phyloP scores from a whole-genome alignment of 306 rosid genomes.

The Hippophae tibetana region DNA sequence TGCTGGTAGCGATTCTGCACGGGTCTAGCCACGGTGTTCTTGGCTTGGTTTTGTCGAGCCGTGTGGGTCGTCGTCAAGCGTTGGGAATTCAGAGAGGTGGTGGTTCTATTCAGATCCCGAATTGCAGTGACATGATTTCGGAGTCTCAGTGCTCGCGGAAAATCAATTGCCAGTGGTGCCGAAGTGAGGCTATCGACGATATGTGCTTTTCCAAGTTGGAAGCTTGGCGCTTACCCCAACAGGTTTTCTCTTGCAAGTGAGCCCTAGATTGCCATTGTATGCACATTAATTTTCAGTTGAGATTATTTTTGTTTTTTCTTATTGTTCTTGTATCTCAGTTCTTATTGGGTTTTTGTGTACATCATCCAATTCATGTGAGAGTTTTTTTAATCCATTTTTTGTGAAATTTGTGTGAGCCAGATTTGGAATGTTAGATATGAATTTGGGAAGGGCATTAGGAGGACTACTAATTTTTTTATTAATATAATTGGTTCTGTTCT shows the following conservation, averaged over 20 bases:
- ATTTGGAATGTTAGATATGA: no score
- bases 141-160: conserved; percentile 49
- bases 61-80: conserved; percentile 17
- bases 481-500: no score
- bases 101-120: conserved; percentile 25
- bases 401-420: no score
- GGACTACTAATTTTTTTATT: no score
- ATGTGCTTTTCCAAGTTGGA: conserved; percentile 62
- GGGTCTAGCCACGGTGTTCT: conserved; percentile 24
- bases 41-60: conserved; percentile 10
- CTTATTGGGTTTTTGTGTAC: no score
- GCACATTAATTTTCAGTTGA: no score
- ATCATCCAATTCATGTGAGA: no score
- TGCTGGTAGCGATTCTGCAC: conserved; percentile 18
- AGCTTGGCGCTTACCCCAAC: conserved; percentile 63
- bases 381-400: no score
- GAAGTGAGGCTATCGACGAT: conserved; percentile 60
- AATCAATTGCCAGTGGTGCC: conserved; percentile 76
- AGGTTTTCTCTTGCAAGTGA: conserved; percentile 71
- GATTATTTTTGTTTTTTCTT: no score
- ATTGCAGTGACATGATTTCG: conserved; percentile 39
- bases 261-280: not conserved
- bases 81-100: conserved; percentile 13
- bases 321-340: no score
- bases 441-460: no score